Evolutionary conservation across 768 basidiomycete genomes (phyloP).

Genomic region (Sporobolomyces roseus): DNA sequence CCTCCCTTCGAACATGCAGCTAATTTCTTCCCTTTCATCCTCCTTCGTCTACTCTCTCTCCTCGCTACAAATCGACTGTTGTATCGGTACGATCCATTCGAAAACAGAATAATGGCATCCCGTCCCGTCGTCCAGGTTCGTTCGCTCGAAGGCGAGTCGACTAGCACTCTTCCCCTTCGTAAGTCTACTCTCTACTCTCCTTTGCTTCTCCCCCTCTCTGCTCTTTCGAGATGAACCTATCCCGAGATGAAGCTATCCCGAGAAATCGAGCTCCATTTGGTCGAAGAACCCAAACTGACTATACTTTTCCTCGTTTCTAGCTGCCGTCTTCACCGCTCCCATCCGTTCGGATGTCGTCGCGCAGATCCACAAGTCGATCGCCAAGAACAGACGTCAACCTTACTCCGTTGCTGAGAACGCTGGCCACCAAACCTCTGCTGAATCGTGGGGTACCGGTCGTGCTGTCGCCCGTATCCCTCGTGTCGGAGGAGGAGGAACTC

Average conservation of each 20-base stretch:
- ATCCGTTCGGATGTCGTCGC: conserved; percentile 98
- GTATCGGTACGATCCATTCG: too few relatives aligned
- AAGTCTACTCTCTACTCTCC: too few relatives aligned
- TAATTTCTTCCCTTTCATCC: too few relatives aligned
- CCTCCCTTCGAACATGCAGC: too few relatives aligned
- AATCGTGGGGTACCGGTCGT: conserved; percentile 99
- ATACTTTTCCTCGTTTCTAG: too few relatives aligned
- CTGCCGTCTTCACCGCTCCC: conserved; percentile 94
- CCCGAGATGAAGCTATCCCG: too few relatives aligned
- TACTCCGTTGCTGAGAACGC: conserved; percentile 97
- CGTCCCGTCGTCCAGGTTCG: conserved; percentile 43
- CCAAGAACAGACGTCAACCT: conserved; percentile 64
- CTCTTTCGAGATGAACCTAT: too few relatives aligned
- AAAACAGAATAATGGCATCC: conserved; percentile 37
- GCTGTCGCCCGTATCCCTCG: conserved; percentile 99
- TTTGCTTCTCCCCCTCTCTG: too few relatives aligned
- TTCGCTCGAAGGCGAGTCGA: conserved; percentile 41
- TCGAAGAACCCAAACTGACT: too few relatives aligned
- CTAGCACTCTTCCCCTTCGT: conserved; percentile 42
- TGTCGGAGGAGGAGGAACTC: conserved; percentile 97
- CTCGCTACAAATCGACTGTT: neutral
- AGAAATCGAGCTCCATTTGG: too few relatives aligned
- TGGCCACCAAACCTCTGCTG: conserved; percentile 96
- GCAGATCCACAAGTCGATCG: conserved; percentile 94
- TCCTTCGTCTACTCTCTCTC: neutral